Percentiles rank a stretch among this genome's conserved stretches.
Evolutionary conservation across 2,329 filamentous ascomycete genomes (phyloP).

Genomic region (Diaporthe sp.): DNA sequence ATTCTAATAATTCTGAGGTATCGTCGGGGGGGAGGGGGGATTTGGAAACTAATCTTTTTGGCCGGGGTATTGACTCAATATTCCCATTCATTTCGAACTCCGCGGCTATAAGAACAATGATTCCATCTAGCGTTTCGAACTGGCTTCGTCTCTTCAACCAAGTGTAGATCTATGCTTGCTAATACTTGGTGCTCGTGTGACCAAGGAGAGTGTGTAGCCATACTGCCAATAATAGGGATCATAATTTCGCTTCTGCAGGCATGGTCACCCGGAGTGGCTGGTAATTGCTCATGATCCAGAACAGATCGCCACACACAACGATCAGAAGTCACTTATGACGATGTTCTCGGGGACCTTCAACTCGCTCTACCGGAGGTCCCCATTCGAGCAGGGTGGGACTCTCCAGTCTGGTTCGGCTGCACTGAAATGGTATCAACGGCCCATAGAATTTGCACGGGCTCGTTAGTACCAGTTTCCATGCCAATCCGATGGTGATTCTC

Average conservation of each 20-base stretch:
- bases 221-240: not conserved
- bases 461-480: not conserved
- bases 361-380: not conserved
- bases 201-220: not conserved
- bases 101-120: not conserved
- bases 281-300: not conserved
- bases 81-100: not conserved
- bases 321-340: constrained; percentile 2
- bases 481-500: not conserved
- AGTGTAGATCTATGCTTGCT: too few species aligned
- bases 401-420: not conserved
- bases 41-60: too few species aligned
- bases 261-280: not conserved
- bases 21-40: too few species aligned
- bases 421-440: too few species aligned
- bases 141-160: not conserved
- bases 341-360: not conserved
- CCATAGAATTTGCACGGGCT: not conserved
- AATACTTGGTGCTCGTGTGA: not conserved
- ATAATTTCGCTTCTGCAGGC: constrained; percentile 28
- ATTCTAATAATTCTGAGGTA: not conserved
- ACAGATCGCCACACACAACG: not conserved
- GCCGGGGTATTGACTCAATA: too few species aligned
- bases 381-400: not conserved
- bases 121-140: too few species aligned